Evolutionary conservation across 805 yeast species (phyloP).

Genomic region (Yamadazyma paraphyllophila): DNA sequence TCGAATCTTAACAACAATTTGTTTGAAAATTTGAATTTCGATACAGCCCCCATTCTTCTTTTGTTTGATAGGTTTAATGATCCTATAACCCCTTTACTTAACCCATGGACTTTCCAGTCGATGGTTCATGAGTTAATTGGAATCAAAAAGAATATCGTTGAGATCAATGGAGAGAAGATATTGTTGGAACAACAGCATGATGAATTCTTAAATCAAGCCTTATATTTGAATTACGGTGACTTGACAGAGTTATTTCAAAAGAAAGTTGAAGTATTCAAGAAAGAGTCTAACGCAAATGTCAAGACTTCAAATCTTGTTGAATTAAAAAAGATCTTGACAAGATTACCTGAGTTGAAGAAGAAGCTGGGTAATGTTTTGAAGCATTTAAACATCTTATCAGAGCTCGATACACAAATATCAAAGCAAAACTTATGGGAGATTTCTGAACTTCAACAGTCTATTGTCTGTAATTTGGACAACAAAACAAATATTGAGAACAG

Average conservation of each 20-base stretch:
- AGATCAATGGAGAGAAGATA: conserved; percentile 47
- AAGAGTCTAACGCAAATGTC: conserved; percentile 73
- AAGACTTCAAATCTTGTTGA: conserved; percentile 71
- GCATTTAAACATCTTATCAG: conserved; percentile 87
- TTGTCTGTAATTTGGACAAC: conserved; percentile 54
- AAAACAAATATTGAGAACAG: conserved; percentile 45
- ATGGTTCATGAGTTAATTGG: conserved; percentile 94
- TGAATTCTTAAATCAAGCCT: conserved; percentile 70
- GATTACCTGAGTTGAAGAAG: conserved; percentile 90
- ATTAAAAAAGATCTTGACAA: conserved; percentile 86
- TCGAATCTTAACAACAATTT: conserved; percentile 54
- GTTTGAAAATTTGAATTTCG: conserved; percentile 66
- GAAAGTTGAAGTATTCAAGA: conserved; percentile 79
- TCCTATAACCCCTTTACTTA: conserved; percentile 87
- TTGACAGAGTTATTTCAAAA: conserved; percentile 83
- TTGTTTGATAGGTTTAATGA: conserved; percentile 84
- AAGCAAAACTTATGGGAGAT: conserved; percentile 70
- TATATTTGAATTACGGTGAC: conserved; percentile 93
- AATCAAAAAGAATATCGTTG: conserved; percentile 76
- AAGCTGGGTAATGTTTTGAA: conserved; percentile 85
- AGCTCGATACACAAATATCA: conserved; percentile 73
- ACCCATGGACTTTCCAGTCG: conserved; percentile 98
- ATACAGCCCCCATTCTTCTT: conserved; percentile 69
- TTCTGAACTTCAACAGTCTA: conserved; percentile 85
- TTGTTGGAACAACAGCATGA: conserved; percentile 65